Conservation (phyloP, 345 rosid species). For the Anastatica hierochuntica region DNA sequence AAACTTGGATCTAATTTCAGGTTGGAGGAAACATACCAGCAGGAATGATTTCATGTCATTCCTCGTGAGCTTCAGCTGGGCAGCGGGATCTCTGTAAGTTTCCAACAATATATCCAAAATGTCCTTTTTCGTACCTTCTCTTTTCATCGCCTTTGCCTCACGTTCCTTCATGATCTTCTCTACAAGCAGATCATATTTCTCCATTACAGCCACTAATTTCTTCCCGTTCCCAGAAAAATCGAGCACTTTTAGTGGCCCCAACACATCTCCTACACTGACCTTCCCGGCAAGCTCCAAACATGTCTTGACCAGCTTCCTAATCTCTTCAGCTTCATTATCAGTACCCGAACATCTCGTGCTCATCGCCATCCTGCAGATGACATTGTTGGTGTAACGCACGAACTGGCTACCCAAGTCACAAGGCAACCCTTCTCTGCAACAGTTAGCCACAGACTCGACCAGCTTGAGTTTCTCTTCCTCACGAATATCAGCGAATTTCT, state of each 20-base stretch:
- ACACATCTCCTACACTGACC: conserved; percentile 43
- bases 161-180: conserved; percentile 51
- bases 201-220: conserved; percentile 34
- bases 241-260: conserved; percentile 51
- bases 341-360: conserved; percentile 48
- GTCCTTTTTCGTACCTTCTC: conserved; percentile 16
- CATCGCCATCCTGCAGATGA: conserved; percentile 59
- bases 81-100: conserved; percentile 29
- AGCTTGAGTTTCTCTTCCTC: conserved; percentile 34
- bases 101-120: conserved; percentile 28
- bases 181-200: conserved; percentile 37
- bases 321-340: conserved; percentile 34
- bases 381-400: conserved; percentile 36
- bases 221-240: conserved; percentile 54
- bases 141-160: conserved; percentile 25
- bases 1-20: conserved; percentile 26
- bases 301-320: conserved; percentile 28
- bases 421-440: conserved; percentile 28
- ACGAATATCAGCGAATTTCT: conserved; percentile 29
- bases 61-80: conserved; percentile 45
- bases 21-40: conserved; percentile 40
- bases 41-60: conserved; percentile 56
- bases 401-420: conserved; percentile 33
- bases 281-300: conserved; percentile 46
- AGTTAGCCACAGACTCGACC: conserved; percentile 34